Percentiles rank a stretch among this genome's conserved stretches.
These are phyloP conservation scores for Auriscalpium orientale DNA, from an alignment of 768 basidiomycete genomes.

Conservation along the genomic window DNA sequence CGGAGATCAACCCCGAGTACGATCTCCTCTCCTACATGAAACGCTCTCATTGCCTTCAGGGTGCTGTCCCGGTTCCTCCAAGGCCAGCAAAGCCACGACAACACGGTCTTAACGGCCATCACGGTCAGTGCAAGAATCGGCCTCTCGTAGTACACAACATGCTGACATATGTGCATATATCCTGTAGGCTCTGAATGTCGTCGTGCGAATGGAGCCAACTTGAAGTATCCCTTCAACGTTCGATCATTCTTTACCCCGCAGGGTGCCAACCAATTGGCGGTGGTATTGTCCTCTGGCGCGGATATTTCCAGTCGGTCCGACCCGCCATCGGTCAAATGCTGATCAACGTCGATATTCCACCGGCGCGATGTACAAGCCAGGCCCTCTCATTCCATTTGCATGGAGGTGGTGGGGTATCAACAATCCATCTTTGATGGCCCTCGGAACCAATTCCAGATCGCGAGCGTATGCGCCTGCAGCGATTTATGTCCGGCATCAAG, in stretches of 20 bases:
- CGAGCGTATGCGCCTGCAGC: conserved; percentile 43
- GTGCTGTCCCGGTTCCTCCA: conserved; percentile 55
- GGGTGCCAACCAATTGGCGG: conserved; percentile 47
- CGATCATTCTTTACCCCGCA: conserved; percentile 65
- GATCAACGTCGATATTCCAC: conserved; percentile 77
- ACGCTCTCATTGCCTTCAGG: conserved; percentile 28
- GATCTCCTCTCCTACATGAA: conserved; percentile 12
- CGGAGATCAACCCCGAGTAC: conserved; percentile 81
- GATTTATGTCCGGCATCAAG: conserved; percentile 48
- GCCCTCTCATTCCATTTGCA: conserved; percentile 51
- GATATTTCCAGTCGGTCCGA: conserved; percentile 74
- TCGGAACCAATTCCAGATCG: conserved; percentile 34
- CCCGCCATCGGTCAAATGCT: conserved; percentile 57
- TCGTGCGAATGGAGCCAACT: conserved; percentile 69
- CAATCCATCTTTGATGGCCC: conserved; percentile 30
- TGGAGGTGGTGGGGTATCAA: conserved; percentile 42
- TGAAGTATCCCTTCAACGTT: conserved; percentile 62
- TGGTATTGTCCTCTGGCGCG: conserved; percentile 69
- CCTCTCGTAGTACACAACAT: background rate
- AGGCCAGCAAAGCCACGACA: conserved; percentile 63
- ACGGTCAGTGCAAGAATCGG: conserved; percentile 36
- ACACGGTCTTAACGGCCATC: conserved; percentile 57
- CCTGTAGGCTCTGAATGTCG: conserved; percentile 61
- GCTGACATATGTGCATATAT: background rate
- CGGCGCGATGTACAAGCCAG: conserved; percentile 66